A percentile compares a stretch with the other conserved stretches of the same genome.
Evolutionary conservation across 352 stramenopile species (phyloP).

Genomic region (Globisporangium abappressorium): DNA sequence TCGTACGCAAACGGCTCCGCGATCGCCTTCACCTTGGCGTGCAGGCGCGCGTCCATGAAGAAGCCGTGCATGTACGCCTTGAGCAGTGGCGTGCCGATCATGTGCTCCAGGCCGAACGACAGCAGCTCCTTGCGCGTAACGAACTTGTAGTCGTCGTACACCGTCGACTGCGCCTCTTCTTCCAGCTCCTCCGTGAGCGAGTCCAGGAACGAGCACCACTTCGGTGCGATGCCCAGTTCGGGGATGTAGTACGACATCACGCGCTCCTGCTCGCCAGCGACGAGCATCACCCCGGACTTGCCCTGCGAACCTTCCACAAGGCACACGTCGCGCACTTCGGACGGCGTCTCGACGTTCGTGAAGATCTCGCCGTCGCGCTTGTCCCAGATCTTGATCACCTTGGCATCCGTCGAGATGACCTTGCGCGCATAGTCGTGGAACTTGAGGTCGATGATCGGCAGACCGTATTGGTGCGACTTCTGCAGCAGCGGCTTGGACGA

Average conservation of each 20-base stretch:
- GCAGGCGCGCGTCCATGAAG: constrained; percentile 99
- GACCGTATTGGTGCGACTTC: constrained; percentile 97
- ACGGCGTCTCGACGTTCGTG: constrained; percentile 96
- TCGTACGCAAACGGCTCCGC: constrained; percentile 98
- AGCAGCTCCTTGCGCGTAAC: constrained; percentile 94
- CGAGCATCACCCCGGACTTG: constrained; percentile 95
- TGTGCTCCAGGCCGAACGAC: constrained; percentile 95
- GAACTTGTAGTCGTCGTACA: constrained; percentile 99
- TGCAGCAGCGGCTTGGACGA: constrained; percentile 92
- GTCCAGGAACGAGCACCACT: constrained; percentile 99
- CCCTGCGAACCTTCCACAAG: constrained; percentile 88
- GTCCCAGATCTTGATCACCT: constrained; percentile 99
- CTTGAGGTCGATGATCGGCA: constrained; percentile 94
- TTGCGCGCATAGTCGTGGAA: constrained; percentile 90
- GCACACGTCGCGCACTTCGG: constrained; percentile 95
- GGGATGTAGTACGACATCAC: constrained; percentile 99
- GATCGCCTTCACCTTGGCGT: constrained; percentile 95
- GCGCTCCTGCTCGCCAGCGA: constrained; percentile 95
- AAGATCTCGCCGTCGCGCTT: constrained; percentile 86
- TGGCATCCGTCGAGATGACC: constrained; percentile 94
- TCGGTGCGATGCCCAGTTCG: constrained; percentile 94
- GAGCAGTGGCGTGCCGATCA: constrained; percentile 97
- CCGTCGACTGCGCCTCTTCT: constrained; percentile 90
- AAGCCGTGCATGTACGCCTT: constrained; percentile 99
- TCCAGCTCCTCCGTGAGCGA: constrained; percentile 99